phyloP scores from a whole-genome alignment of 177 flowering plant genomes.

The Vitis hybrid region DNA sequence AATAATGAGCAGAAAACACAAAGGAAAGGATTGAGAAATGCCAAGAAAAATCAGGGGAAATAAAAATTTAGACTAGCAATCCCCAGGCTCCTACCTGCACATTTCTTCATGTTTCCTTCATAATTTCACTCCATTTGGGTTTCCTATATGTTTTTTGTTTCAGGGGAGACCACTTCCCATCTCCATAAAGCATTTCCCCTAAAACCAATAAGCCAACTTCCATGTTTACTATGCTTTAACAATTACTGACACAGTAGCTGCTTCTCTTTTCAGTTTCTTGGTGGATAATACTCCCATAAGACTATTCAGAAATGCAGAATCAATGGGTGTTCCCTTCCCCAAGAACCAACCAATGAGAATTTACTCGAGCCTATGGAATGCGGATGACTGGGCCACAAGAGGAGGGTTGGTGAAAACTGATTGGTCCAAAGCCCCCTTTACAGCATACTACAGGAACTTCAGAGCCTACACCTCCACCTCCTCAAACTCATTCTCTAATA shows the following conservation, averaged over 20 bases:
- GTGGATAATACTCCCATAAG: constrained; percentile 46
- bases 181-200: too few relatives aligned
- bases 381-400: constrained; percentile 50
- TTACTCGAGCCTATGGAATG: constrained; percentile 47
- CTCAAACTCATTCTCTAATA: constrained; percentile 8
- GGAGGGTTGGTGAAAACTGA: constrained; percentile 47
- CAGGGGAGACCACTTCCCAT: too few relatives aligned
- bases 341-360: constrained; percentile 45
- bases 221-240: too few relatives aligned
- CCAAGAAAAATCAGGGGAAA: too few relatives aligned
- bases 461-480: constrained; percentile 15
- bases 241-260: neutral
- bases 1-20: too few relatives aligned
- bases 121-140: too few relatives aligned
- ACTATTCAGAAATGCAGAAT: constrained; percentile 36
- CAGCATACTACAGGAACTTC: constrained; percentile 45
- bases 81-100: too few relatives aligned
- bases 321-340: constrained; percentile 40
- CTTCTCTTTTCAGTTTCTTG: constrained; percentile 29
- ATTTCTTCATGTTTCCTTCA: too few relatives aligned
- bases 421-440: constrained; percentile 44
- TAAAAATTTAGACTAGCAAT: too few relatives aligned
- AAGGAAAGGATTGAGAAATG: too few relatives aligned
- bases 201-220: too few relatives aligned
- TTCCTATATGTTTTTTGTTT: too few relatives aligned